Conservation (phyloP, 202 grass and related monocot genomes). For the Carex arenaria region DNA sequence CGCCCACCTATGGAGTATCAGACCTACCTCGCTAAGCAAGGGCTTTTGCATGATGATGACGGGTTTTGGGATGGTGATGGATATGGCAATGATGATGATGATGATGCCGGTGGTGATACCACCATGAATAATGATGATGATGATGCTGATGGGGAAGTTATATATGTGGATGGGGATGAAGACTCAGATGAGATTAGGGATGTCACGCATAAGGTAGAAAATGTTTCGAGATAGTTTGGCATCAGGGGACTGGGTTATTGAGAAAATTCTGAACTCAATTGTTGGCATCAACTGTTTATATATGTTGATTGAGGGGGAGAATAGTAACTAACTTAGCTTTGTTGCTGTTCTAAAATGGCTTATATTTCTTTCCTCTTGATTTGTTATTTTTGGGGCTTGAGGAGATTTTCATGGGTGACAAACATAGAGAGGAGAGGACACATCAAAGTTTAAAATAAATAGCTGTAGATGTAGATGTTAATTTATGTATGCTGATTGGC, state of each 20-base stretch:
- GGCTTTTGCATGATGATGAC: constrained; percentile 45
- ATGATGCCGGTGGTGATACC: constrained; percentile 2
- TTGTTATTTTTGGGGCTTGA: not conserved
- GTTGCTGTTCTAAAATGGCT: not conserved
- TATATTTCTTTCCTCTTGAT: not conserved
- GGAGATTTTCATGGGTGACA: not conserved
- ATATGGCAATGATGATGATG: constrained; percentile 30
- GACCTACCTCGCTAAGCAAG: constrained; percentile 42
- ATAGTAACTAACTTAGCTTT: not conserved
- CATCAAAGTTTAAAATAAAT: not conserved
- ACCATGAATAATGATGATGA: constrained; percentile 19
- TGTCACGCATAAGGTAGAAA: constrained; percentile 14
- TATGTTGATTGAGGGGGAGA: not conserved
- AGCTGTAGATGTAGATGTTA: not conserved
- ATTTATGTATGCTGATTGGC: not conserved
- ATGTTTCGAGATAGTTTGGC: constrained; percentile 43
- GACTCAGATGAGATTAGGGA: constrained; percentile 33
- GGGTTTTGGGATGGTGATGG: constrained; percentile 19
- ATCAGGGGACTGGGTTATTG: not conserved
- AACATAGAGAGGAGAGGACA: not conserved
- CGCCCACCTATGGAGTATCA: constrained; percentile 68
- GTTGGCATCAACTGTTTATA: constrained; percentile 19
- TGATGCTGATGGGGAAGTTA: not conserved
- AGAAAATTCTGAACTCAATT: not conserved
- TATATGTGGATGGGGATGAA: constrained; percentile 17